Evolutionary conservation across 805 yeast species (phyloP), one percentile per base, ranked within the genome.

Genomic region (Blastobotrys muscicola): DNA sequence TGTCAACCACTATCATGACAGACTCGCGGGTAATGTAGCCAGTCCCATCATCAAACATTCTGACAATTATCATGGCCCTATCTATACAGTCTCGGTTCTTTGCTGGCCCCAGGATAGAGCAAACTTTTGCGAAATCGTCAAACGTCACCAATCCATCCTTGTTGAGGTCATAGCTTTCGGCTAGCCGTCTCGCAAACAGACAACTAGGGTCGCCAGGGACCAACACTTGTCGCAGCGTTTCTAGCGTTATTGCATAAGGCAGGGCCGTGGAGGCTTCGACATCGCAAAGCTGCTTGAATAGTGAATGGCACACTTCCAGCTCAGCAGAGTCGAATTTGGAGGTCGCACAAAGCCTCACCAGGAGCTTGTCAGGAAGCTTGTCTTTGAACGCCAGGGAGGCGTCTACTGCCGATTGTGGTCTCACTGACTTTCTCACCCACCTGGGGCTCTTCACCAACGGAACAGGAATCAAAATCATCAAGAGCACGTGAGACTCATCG

Each of bases 381-480:
- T 20, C 26, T 6, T 20, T 20, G 26, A 20, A 20, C 4, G 26
- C 4, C 6, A 11, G 16, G 4, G 7, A 11, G 4, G 47, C 39
- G 2, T 26, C 23, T 11, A 26, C 11, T 10, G 45, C 36, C 7
- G 39, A 29, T 15, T 13, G 49, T 20, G 55, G 57, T 14, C 38
- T 12, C 46, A 48, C 45, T 4, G 50, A 33, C 34, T 45, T 41
- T 9, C 48, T 42, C 5, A 52, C 39, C 53, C 57, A 51, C 20
- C 53, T 54, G 2, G 61, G 61, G n/a, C 50, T 45, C 29, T 43
- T 41, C 43, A 49, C 44, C 8, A 56, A 42, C 15, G 64, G 61
- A 8, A 59, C 53, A 8, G 64, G 62, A 9, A 56, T 44, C 15
- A 46, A 43, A 32, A 59, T 52, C 42, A 55, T 53, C 39, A 53